Base-by-base conservation (phyloP, 805 yeast species). In the Teunomyces atbi region DNA sequence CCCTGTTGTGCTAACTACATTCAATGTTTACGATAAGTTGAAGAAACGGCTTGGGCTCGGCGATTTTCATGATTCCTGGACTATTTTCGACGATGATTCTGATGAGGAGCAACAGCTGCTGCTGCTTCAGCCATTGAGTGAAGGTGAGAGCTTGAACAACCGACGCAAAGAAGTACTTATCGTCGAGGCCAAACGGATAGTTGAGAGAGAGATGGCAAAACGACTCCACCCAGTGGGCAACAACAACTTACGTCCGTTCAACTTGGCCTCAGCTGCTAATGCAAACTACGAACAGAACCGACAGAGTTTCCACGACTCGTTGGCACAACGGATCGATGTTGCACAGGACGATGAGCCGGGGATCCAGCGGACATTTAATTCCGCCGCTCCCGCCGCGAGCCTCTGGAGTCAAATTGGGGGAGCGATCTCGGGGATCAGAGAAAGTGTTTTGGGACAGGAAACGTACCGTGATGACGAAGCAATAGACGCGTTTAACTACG, bases 1-100 rank as follows among this genome's bases (percentile, higher is more conserved):
- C n/a, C 96, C 96, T 1, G 76, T 88, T 6, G 52, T 79, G 1
- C 62, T 89, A 36, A 79, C 91, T 1, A 53, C 72, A 15, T 84
- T 88, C 60, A 78, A 83, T 53, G 68, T 86, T n/a, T 86, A 84
- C 62, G 91, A 84, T 48, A 76, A 71, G 49, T 51, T 86, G 15
- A 83, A 80, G 54, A 55, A 61, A 41, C 55, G 53, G 43, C 44
- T 69, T 16, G 76, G 76, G 1, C 54, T 75, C 38, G 60, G 63
- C 44, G 73, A 69, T 45, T 51, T 69, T 27, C 66, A 68, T 44
- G 73, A 68, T 42, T 53, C 61, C 11, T 75, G 74, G 63, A 71
- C 72, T 2, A 62, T 65, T 35, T 66, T 64, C 39, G 74, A 71
- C 43, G 65, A 64, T 39, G 74, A 71, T 43, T 67, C 65, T 36